Percentiles rank a stretch among this genome's conserved stretches.
Evolutionary conservation across 345 rosid species (phyloP).

Genomic region (Syzygium jambos): DNA sequence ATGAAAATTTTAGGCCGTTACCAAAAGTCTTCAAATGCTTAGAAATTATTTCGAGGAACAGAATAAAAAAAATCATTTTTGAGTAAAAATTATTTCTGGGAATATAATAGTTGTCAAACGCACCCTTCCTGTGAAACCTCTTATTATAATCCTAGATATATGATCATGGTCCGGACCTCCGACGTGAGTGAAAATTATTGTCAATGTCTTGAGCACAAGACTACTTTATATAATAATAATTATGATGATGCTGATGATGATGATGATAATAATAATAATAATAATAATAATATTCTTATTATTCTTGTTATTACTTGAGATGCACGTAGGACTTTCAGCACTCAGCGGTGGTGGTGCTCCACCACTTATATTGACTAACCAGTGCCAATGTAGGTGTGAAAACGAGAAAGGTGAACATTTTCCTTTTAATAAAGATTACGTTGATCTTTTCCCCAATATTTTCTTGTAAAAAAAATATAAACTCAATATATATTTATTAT

Average conservation of each 20-base stretch:
- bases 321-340: neutral
- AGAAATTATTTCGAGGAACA: too few species aligned
- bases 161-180: neutral
- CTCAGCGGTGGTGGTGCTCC: neutral
- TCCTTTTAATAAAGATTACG: neutral
- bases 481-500: too few species aligned
- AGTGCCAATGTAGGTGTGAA: neutral
- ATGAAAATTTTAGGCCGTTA: too few species aligned
- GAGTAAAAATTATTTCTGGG: too few species aligned
- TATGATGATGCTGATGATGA: too few species aligned
- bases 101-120: too few species aligned
- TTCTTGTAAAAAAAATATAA: too few species aligned
- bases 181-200: neutral
- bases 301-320: neutral
- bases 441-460: neutral
- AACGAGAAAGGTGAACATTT: neutral
- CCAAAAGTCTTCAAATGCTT: too few species aligned
- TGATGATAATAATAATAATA: too few species aligned
- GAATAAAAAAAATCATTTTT: too few species aligned
- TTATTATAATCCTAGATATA: neutral
- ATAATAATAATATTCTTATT: neutral
- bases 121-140: too few species aligned
- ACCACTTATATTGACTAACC: neutral
- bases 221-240: neutral
- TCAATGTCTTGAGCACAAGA: neutral